Evolutionary conservation across 1,139 yeast species (phyloP), one percentile per base, ranked within the genome.

Genomic region (Yamadazyma epiphylla): DNA sequence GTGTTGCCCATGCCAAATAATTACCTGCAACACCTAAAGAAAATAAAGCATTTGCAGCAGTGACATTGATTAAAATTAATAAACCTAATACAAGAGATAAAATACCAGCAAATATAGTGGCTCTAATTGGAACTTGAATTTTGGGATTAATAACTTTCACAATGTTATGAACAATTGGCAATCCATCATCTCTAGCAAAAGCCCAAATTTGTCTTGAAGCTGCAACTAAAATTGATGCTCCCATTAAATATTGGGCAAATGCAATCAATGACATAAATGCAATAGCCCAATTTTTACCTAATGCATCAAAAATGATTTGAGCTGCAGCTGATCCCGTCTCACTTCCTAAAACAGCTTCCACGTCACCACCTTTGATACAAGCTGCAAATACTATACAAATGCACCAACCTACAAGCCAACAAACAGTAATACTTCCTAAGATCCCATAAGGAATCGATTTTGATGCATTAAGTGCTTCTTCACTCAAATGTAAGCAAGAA

Each of bases 271-370:
- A 49, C 80, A 78, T 76, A 32, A 80, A 73, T 0, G 77, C 80
- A 46, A 75, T 66, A 2, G 87, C 79, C 86, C 88, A 81, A 29
- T 66, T 61, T 47, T 75, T 76, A 24, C 91, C 91, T 35, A 82
- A 60, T 1, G 80, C 70, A 50, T 82, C 80, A 46, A 61, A 70
- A 37, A 80, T 64, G 31, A 82, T 67, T 54, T 80, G 87, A 10
- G 91, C 87, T 58, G 77, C 63, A 16, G 77, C 75, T 37, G 70
- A 69, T 12, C 80, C 81, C 30, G 70, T 66, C 7, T 57, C 56
- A 4, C 77, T 53, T 8, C 39, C 49, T 30, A 76, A 45, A 19
- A 77, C 61, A 7, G 63, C 46, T 5, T 45, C 55, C 21, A 77
- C 51, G 49, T 79, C 80, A 7, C 70, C 65, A 31, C 57, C 54